phyloP scores from a whole-genome alignment of 805 yeast genomes.

The Lipomyces yamanashiensis region DNA sequence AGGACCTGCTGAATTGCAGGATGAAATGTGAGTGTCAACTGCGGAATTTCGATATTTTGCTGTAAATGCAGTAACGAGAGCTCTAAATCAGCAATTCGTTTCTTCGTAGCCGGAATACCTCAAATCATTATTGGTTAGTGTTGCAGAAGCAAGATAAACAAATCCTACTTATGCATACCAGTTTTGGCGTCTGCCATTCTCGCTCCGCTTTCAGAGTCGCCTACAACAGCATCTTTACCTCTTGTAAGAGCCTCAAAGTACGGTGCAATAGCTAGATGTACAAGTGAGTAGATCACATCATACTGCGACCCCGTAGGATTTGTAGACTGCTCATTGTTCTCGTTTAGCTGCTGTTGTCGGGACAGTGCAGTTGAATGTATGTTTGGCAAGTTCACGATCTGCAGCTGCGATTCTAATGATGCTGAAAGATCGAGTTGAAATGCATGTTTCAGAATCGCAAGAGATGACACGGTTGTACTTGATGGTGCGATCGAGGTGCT shows the following conservation, averaged over 20 bases:
- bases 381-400: constrained; percentile 47
- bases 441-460: constrained; percentile 40
- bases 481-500: constrained; percentile 7
- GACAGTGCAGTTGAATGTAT: constrained; percentile 12
- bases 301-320: constrained; percentile 42
- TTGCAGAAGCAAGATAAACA: background rate
- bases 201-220: constrained; percentile 3
- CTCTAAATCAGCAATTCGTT: constrained; percentile 70
- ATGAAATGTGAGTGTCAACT: constrained; percentile 58
- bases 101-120: constrained; percentile 56
- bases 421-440: constrained; percentile 25
- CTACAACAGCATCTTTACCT: constrained; percentile 6
- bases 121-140: constrained; percentile 20
- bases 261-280: constrained; percentile 69
- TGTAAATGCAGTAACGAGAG: constrained; percentile 69
- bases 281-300: constrained; percentile 61
- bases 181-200: constrained; percentile 24
- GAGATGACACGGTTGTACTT: constrained; percentile 24
- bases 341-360: constrained; percentile 11
- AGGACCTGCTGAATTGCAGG: constrained; percentile 53
- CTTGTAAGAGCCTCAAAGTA: constrained; percentile 61
- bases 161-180: constrained; percentile 9
- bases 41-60: constrained; percentile 70
- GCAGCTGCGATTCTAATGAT: constrained; percentile 43
- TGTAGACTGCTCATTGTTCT: background rate